Evolutionary conservation across 208 protist species (phyloP), one percentile per base, ranked within the genome.

Genomic region (Crithidia sp.): DNA sequence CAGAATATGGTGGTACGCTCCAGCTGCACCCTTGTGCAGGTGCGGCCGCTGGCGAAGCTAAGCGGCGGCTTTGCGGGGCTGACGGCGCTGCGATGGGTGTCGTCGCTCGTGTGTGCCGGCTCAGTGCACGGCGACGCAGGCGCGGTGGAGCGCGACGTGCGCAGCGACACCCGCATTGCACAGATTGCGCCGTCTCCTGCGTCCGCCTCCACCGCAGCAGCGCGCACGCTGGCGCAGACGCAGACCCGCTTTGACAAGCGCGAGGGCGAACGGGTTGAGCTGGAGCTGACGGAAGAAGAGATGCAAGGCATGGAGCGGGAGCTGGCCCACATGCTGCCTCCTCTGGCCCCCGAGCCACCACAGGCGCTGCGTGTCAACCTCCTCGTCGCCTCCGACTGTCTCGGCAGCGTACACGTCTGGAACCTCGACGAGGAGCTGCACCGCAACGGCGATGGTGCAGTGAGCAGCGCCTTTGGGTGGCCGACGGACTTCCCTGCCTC

Each of bases 371-470:
- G 90, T 7, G 79, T 97, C 9, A 92, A 97, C 71, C 54, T 97
- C 13, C 74, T 97, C 45, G 65, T 97, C 9, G 90, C 92, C 8
- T 84, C 90, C 7, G 92, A 97, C 67, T 88, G 76, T 50, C 67
- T 89, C 40, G 92, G 92, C 37, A 84, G 78, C 3, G 74, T 97
- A 55, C 90, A 95, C 68, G 40, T 97, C n/a, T 97, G 92, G 90
- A 91, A 97, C 66, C 74, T 97, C 2, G 88, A 94, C 56, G 90
- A 95, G 73, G 90, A 97, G 70, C 79, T 97, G 40, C 74, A 69
- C 55, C 70, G 71, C 39, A 17, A 56, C 55, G 49, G 55, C 61
- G 57, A 64, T 28, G 52, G 40, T 39, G 44, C 9, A 8, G 50
- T 19, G 7, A 50, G 8, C 40, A 40, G 2, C 44, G 8, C 47